These are phyloP conservation scores for Colletotrichum tabaci DNA, from an alignment of 2,329 filamentous ascomycete species.

Conservation along the genomic window DNA sequence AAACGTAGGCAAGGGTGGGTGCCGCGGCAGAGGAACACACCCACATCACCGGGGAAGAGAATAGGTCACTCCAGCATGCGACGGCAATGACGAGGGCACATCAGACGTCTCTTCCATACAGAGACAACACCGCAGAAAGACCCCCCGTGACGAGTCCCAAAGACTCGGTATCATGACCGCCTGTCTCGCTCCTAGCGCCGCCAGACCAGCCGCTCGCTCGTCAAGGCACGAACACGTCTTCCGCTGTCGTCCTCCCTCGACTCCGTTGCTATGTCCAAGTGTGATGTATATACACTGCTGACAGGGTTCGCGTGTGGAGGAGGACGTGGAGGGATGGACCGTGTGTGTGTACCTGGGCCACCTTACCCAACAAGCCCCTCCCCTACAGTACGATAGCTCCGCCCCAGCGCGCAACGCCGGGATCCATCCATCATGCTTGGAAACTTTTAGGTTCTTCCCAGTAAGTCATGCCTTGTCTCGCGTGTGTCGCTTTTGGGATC, in stretches of 20 bases:
- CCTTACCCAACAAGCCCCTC: not conserved
- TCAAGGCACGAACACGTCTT: not conserved
- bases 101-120: conserved; percentile 13
- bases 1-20: not conserved
- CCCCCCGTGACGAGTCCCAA: conserved; percentile 20
- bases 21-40: not conserved
- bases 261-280: not conserved
- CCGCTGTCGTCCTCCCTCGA: not conserved
- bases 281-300: not conserved
- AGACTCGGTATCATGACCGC: conserved; percentile 23
- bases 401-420: conserved; percentile 32
- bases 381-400: conserved; percentile 8
- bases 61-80: not conserved
- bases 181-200: conserved; percentile 17
- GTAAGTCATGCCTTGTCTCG: conserved; percentile 15
- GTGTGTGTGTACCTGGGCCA: not conserved
- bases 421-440: conserved; percentile 20
- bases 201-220: not conserved
- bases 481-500: not conserved
- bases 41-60: not conserved
- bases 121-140: not conserved
- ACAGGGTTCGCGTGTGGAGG: not conserved
- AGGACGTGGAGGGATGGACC: conserved; percentile 3
- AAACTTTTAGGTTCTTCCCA: conserved; percentile 18
- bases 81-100: not conserved